Evolutionary conservation across 192 early-diverging fungal species (phyloP).

Genomic region (Backusella circina): DNA sequence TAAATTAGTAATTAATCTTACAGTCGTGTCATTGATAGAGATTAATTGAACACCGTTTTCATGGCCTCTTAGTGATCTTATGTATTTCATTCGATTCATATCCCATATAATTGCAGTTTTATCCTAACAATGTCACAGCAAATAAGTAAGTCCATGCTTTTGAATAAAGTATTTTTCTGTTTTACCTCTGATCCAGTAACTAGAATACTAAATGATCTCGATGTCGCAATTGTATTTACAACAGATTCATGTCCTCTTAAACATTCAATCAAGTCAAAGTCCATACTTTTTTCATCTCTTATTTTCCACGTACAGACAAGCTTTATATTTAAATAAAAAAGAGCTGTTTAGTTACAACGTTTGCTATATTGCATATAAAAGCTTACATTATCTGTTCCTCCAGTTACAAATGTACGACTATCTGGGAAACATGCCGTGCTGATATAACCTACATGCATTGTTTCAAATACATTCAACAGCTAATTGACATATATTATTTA

Average conservation of each 20-base stretch:
- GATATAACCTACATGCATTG: constrained; percentile 53
- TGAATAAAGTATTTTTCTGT: background rate
- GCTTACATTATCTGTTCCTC: constrained; percentile 48
- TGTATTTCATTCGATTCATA: constrained; percentile 59
- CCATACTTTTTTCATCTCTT: constrained; percentile 35
- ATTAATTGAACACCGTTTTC: constrained; percentile 50
- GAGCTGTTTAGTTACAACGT: background rate
- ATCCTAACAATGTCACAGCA: constrained; percentile 37
- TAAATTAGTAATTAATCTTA: constrained; percentile 20
- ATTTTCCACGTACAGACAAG: constrained; percentile 60
- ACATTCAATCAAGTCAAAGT: constrained; percentile 48
- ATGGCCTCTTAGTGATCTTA: constrained; percentile 48
- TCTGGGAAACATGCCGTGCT: constrained; percentile 58
- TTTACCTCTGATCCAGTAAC: constrained; percentile 51
- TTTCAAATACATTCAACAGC: constrained; percentile 54
- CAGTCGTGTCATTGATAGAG: constrained; percentile 55
- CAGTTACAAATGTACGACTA: constrained; percentile 55
- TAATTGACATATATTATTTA: background rate
- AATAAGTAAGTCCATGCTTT: background rate
- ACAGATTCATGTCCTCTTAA: constrained; percentile 55
- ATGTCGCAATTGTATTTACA: constrained; percentile 45
- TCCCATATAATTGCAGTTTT: constrained; percentile 62
- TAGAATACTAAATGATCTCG: constrained; percentile 57
- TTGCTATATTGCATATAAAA: background rate
- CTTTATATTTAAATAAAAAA: constrained; percentile 18